A percentile compares a stretch with the other conserved stretches of the same genome.
Evolutionary conservation across 305 asterid species (phyloP).

Genomic region (Fraxinus floribunda): DNA sequence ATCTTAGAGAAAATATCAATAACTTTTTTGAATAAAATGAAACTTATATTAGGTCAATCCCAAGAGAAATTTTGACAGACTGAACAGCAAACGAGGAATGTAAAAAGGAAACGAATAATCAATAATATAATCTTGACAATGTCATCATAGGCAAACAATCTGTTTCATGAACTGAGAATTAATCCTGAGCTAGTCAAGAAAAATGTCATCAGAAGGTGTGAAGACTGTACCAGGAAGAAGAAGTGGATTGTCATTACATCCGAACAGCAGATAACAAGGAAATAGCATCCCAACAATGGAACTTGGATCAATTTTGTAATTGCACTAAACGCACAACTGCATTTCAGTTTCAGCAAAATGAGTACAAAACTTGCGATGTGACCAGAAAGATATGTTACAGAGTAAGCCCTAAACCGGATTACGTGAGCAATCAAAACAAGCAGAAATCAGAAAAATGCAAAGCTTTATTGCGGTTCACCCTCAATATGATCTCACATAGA

Average conservation of each 20-base stretch:
- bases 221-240: constrained; percentile 81
- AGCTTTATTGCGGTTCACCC: not conserved
- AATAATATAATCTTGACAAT: not conserved
- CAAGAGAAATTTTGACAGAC: not conserved
- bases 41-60: not conserved
- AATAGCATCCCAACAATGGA: constrained; percentile 87
- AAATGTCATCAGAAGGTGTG: not conserved
- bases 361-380: not conserved
- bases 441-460: not conserved
- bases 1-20: not conserved
- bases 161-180: not conserved
- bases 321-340: constrained; percentile 89
- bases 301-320: constrained; percentile 65
- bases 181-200: not conserved
- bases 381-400: not conserved
- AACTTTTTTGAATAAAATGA: not conserved
- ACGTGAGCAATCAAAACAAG: not conserved
- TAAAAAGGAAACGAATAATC: not conserved
- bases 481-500: not conserved
- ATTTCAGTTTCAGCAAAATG: constrained; percentile 13
- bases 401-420: not conserved
- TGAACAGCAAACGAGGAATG: not conserved
- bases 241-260: constrained; percentile 96
- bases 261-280: constrained; percentile 87
- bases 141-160: not conserved